Conservation (phyloP, 148 eudicot genomes). For the Chenopodium berlandieri region DNA sequence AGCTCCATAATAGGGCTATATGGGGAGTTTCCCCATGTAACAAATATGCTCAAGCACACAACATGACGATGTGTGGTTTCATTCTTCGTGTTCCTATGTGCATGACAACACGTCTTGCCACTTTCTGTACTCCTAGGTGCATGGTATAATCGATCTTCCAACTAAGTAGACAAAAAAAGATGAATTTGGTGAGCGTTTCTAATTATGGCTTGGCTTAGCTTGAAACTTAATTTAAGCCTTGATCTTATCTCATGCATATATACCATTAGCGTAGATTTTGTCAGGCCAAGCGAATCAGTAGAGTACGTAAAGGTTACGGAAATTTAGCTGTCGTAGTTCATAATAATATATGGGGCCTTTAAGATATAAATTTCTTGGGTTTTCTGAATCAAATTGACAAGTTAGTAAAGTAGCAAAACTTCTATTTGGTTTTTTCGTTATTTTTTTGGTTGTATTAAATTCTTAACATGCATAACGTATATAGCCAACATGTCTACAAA, state of each 20-base stretch:
- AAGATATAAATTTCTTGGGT: too few relatives aligned
- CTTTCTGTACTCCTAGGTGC: too few relatives aligned
- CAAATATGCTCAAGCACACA: background rate
- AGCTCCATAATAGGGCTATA: background rate
- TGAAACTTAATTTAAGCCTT: background rate
- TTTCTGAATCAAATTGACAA: too few relatives aligned
- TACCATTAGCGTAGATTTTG: background rate
- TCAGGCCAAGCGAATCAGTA: background rate
- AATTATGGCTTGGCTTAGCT: too few relatives aligned
- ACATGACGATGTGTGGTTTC: background rate
- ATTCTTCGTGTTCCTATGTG: background rate
- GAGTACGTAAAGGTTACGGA: background rate
- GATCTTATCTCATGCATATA: background rate
- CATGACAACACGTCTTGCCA: background rate
- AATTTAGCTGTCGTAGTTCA: background rate
- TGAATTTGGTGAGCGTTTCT: background rate
- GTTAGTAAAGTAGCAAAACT: background rate
- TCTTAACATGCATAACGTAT: too few relatives aligned
- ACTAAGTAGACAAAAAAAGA: too few relatives aligned
- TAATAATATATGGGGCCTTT: too few relatives aligned
- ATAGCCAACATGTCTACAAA: too few relatives aligned
- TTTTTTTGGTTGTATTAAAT: too few relatives aligned
- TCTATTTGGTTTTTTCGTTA: too few relatives aligned
- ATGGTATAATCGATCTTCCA: too few relatives aligned
- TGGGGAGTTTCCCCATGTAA: background rate